Conservation (phyloP, 192 early-diverging fungal species). For the Endogone sp. region DNA sequence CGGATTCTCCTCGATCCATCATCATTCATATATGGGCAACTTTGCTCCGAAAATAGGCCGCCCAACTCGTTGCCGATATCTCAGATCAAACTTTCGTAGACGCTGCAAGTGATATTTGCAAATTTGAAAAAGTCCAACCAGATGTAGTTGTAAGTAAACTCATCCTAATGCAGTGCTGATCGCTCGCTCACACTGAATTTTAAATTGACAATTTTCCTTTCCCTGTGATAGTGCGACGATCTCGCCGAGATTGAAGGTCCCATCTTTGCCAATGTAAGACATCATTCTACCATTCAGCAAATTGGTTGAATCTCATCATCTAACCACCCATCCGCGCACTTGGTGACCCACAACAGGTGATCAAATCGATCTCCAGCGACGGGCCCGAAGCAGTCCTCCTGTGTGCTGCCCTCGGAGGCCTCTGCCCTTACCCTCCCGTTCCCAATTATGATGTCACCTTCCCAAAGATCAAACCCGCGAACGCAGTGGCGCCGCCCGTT, state of each 20-base stretch:
- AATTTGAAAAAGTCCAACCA: neutral
- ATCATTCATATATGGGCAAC: too few relatives aligned
- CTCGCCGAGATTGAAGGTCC: neutral
- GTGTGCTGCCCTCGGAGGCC: conserved; percentile 34
- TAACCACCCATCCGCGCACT: neutral
- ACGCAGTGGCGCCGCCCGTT: conserved; percentile 15
- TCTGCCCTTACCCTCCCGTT: conserved; percentile 36
- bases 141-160: neutral
- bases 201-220: neutral
- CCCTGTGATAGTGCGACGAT: neutral
- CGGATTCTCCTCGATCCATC: too few relatives aligned
- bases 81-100: neutral
- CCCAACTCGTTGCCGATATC: neutral
- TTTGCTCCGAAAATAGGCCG: too few relatives aligned
- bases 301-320: neutral
- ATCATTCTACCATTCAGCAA: neutral
- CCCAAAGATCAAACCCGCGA: conserved; percentile 39
- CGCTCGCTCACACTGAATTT: neutral
- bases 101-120: neutral
- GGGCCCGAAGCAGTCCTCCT: neutral
- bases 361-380: neutral
- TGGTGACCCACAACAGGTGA: neutral
- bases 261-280: neutral
- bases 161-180: neutral
- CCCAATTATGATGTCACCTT: conserved; percentile 31